Evolutionary conservation across 2,329 filamentous ascomycete species (phyloP).

Genomic region (Calonectria naviculata): DNA sequence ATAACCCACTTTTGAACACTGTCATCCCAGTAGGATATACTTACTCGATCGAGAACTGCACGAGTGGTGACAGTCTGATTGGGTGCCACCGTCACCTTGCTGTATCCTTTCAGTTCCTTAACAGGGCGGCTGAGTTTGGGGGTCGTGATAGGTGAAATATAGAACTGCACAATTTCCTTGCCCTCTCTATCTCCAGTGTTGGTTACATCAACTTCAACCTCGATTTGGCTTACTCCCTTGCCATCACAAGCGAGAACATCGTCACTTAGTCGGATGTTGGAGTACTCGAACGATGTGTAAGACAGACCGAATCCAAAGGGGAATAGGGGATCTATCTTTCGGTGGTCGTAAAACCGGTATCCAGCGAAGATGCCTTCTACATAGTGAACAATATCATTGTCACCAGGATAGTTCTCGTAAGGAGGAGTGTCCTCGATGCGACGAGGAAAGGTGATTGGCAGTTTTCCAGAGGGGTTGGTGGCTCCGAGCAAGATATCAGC

Average conservation of each 20-base stretch:
- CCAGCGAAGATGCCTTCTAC: slow-evolving; percentile 80
- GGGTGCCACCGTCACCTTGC: slow-evolving; percentile 14
- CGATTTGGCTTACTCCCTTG: not conserved
- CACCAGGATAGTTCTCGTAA: slow-evolving; percentile 73
- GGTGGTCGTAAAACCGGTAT: slow-evolving; percentile 75
- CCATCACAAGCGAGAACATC: slow-evolving; percentile 3
- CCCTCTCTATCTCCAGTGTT: slow-evolving; percentile 24
- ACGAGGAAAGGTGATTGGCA: slow-evolving; percentile 73
- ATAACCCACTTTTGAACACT: slow-evolving; percentile 24
- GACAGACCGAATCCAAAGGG: slow-evolving; percentile 26
- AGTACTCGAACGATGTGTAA: slow-evolving; percentile 50
- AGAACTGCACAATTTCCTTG: slow-evolving; percentile 30
- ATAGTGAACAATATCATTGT: slow-evolving; percentile 72
- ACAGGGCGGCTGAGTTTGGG: slow-evolving; percentile 15
- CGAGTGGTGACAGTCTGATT: slow-evolving; percentile 25
- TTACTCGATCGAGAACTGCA: slow-evolving; percentile 21
- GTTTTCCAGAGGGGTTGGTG: slow-evolving; percentile 58
- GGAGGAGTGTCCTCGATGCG: slow-evolving; percentile 74
- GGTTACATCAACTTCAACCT: slow-evolving; percentile 24
- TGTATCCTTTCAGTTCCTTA: slow-evolving; percentile 30
- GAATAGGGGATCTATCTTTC: slow-evolving; percentile 55
- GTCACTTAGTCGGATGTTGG: slow-evolving; percentile 20
- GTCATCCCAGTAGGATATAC: slow-evolving; percentile 31
- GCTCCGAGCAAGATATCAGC: slow-evolving; percentile 32
- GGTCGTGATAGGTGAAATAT: slow-evolving; percentile 14